Base-by-base conservation (phyloP, 257 asterid species). In the Gentiana macrophylla region DNA sequence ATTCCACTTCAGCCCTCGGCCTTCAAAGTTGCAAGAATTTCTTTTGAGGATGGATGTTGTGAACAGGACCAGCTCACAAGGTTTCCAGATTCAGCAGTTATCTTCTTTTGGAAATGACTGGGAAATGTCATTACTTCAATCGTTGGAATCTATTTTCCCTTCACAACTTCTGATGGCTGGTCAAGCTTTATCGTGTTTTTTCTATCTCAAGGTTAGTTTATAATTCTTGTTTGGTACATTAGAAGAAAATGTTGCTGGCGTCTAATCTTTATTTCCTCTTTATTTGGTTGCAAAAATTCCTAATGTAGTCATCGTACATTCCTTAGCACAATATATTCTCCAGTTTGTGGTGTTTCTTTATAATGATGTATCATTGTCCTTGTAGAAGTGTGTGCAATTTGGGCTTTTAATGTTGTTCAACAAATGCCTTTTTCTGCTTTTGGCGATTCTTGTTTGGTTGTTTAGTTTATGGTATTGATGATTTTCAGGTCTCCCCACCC, bases 11-110 rank as follows among this genome's bases (percentile, higher is more conserved):
- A 84, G 94, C 59, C 86, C 93, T 47, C 69, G 81, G 35, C 93
- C 97, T 54, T 81, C 95, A 37, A 85, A 74, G 68, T 71, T 74
- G 72, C 94, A 76, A 66, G 98, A 91, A 78, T 80, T 84, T 63
- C 89, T 91, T 51, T 85, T 87, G 56, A 84, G 79, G 68, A 85
- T 91, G 98, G 95, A 91, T 69, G 80, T 82, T 50, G 53, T 84
- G 68, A 92, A 92, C 79, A 78, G 70, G 73, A 85, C 98, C 53
- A 80, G 74, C 74, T 83, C 89, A 35, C 82, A 88, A 78, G 72
- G 70, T 65, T 88, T 84, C 77, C 86, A 74, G 81, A 71, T 92
- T 75, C 94, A 76, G 58, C 98, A 92, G 53, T 77, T 92, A 68
- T 92, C 97, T 57, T 83, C 86, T 72, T 81, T 81, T 57, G 93